These are phyloP conservation scores for Pyrrhoderma lamaoense DNA, from an alignment of 1,284 basidiomycete genomes.

Conservation along the genomic window DNA sequence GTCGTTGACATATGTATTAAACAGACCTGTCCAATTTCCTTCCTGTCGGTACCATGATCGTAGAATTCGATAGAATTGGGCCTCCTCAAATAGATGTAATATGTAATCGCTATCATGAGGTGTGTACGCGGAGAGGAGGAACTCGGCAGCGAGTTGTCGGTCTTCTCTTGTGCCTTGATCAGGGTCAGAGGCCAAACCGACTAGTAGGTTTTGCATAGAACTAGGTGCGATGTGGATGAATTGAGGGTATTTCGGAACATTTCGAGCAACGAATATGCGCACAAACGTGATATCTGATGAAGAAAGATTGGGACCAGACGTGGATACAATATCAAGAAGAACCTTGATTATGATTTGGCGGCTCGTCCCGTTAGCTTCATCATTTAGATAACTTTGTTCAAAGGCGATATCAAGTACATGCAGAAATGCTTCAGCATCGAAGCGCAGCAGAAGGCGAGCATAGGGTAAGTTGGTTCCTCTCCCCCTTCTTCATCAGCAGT, in stretches of 20 bases:
- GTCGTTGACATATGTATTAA: slow-evolving; percentile 75
- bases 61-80: slow-evolving; percentile 88
- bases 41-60: slow-evolving; percentile 75
- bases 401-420: slow-evolving; percentile 93
- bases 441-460: slow-evolving; percentile 73
- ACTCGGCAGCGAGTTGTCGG: slow-evolving; percentile 92
- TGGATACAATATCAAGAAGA: slow-evolving; percentile 71
- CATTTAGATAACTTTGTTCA: slow-evolving; percentile 88
- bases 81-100: slow-evolving; percentile 65
- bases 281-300: slow-evolving; percentile 73
- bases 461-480: slow-evolving; percentile 85
- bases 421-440: slow-evolving; percentile 92
- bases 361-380: slow-evolving; percentile 56
- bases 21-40: slow-evolving; percentile 66
- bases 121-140: slow-evolving; percentile 87
- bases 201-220: slow-evolving; percentile 69
- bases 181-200: slow-evolving; percentile 67
- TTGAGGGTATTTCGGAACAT: slow-evolving; percentile 94
- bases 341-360: slow-evolving; percentile 83
- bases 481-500: slow-evolving; percentile 67
- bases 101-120: slow-evolving; percentile 72
- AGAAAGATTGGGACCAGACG: slow-evolving; percentile 38
- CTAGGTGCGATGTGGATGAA: slow-evolving; percentile 69
- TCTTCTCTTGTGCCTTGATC: slow-evolving; percentile 81
- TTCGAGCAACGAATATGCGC: slow-evolving; percentile 94